These are phyloP conservation scores for Omphalotus olearius DNA, from an alignment of 1,284 basidiomycete species.

Conservation along the genomic window DNA sequence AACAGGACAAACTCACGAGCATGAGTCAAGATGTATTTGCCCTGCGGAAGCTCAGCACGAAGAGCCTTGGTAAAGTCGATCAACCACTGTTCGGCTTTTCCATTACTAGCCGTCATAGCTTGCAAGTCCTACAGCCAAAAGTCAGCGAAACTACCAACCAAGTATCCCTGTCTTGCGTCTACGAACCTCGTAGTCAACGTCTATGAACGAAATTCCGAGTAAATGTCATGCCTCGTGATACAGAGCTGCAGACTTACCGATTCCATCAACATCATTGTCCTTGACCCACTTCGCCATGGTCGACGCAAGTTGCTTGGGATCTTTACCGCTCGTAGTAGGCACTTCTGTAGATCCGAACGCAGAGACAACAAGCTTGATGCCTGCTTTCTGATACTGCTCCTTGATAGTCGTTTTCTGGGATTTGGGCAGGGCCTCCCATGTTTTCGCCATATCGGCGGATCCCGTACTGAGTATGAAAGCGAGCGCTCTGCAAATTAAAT, in stretches of 20 bases:
- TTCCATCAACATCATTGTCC: conserved; percentile 45
- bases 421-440: conserved; percentile 10
- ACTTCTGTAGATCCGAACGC: conserved; percentile 48
- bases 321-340: conserved; percentile 36
- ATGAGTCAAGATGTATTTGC: conserved; percentile 31
- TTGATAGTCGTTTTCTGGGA: conserved; percentile 27
- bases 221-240: neutral
- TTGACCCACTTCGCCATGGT: conserved; percentile 47
- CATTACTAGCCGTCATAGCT: conserved; percentile 35
- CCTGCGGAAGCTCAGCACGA: conserved; percentile 27
- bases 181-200: conserved; percentile 53
- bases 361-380: conserved; percentile 44
- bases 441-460: conserved; percentile 32
- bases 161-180: neutral
- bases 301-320: conserved; percentile 32
- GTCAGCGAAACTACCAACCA: neutral
- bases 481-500: neutral
- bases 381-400: conserved; percentile 38
- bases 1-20: conserved; percentile 26
- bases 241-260: conserved; percentile 24
- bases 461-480: conserved; percentile 28
- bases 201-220: neutral
- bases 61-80: conserved; percentile 37
- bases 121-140: conserved; percentile 37
- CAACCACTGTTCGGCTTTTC: conserved; percentile 36